Percentiles rank a stretch among this genome's conserved stretches.
Evolutionary conservation across 495 filamentous ascomycete species (phyloP).

Genomic region (Hyaloscypha finlandica): DNA sequence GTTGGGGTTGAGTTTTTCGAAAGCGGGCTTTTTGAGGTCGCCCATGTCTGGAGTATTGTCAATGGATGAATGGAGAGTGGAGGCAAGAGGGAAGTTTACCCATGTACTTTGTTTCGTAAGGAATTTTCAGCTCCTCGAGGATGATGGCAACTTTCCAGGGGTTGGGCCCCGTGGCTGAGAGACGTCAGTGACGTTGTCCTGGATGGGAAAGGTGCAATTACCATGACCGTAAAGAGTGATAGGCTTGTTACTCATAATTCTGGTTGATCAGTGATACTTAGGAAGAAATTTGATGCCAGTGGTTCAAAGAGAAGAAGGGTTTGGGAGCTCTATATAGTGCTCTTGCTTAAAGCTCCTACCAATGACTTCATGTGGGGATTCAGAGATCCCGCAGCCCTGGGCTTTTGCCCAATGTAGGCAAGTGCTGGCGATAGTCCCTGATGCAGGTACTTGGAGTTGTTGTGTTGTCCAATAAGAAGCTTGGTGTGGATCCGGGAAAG

Average conservation of each 20-base stretch:
- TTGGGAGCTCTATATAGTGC: not conserved
- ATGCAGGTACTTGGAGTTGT: too few species aligned
- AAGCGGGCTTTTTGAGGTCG: conserved; percentile 53
- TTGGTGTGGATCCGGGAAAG: too few species aligned
- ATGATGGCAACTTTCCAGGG: conserved; percentile 67
- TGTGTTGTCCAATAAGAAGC: too few species aligned
- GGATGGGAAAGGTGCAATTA: not conserved
- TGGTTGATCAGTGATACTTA: too few species aligned
- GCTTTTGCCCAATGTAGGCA: too few species aligned
- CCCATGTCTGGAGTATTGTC: conserved; percentile 17
- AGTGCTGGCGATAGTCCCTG: too few species aligned
- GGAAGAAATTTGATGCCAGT: not conserved
- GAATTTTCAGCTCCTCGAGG: conserved; percentile 63
- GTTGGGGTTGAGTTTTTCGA: conserved; percentile 65
- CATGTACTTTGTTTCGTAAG: conserved; percentile 49
- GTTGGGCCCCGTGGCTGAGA: conserved; percentile 51
- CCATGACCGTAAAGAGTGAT: conserved; percentile 43
- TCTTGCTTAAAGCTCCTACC: too few species aligned
- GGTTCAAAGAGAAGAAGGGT: not conserved
- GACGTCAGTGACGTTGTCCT: not conserved
- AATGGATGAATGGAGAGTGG: not conserved
- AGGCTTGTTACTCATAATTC: conserved; percentile 36
- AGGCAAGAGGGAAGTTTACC: not conserved
- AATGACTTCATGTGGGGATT: too few species aligned
- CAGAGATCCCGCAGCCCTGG: too few species aligned